Base-by-base conservation (phyloP, 495 filamentous ascomycete species). In the Penicillium taxi region DNA sequence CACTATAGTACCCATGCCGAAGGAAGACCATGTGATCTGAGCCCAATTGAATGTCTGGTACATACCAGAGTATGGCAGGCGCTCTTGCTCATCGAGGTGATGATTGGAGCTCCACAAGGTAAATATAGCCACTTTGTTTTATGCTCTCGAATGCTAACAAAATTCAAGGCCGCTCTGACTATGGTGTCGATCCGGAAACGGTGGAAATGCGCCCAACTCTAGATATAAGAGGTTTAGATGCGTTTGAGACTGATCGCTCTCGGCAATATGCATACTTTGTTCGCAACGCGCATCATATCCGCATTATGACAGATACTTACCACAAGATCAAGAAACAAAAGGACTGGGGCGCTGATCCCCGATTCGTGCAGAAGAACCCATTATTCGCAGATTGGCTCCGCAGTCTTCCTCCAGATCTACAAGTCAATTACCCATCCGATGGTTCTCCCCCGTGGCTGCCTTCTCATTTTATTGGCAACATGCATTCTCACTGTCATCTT, bases 61-160 rank as follows among this genome's bases (percentile, higher is more conserved):
- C 89, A 86, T 53, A 91, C 78, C 16, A 72, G 90, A 26, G 78
- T 96, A 29, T 98, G 91, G 91, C 87, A 96, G 55, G 84, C 77
- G 0, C 73, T 95, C 11, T 82, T 94, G 58, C 69, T 85, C 16
- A 78, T 86, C 22, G 91, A 96, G 58, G 69, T 90, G 18, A 94
- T 96, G 86, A 80, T 96, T 42, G 90, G 91, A 28, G 86, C 82
- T 12, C 87, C 93, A 2, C 91, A 98, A 81, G 93, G 85, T 89
- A 67, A 44, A 62, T 35, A 1, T 16, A 20, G 21, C 19, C 20
- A 15, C 19, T 22, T 6, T 29, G 30, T 6, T 4, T 12, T 29
- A 28, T 39, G 31, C 27, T 35, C 38, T 19, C 30, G 26, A 30
- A 9, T 11, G 26, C 39, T 60, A 44, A 71, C 46, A 38, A 35